Base-by-base conservation (phyloP, 331 rosid species). In the Phaseolus coccineus region DNA sequence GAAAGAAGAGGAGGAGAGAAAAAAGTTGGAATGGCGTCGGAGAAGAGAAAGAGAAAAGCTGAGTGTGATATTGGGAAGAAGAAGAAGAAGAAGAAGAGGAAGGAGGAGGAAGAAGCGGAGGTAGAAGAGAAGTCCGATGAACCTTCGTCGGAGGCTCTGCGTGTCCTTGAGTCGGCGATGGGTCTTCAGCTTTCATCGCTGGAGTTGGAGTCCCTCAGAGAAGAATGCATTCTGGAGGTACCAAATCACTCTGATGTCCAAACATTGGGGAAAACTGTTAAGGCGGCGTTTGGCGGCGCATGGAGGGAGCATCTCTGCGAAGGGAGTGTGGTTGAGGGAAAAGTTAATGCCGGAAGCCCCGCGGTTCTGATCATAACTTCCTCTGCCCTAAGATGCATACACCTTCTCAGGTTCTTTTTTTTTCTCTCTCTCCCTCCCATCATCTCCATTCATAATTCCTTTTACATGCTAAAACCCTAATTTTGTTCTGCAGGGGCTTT, bases 351-450 rank as follows among this genome's bases (percentile, higher is more conserved):
- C 0, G 98, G 99, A 2, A 87, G 90, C 83, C 99, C 99, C 1
- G 90, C 94, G 0, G 79, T 95, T 80, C 85, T 95, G 22, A 61
- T 91, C 8, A 30, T 95, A 42, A 71, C 90, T 65, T 51, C 90
- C 55, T 93, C 99, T 62, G 99, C 99, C 37, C 63, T 95, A 67
- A 81, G 97, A 87, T 74, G 91, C 47, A 78, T 91, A 28, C 94
- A 95, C 37, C 91, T 95, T 16, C 73, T 95, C 35, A 95, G 88
- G 98, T 78, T 66, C 4, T 9, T 2, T 19, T 9, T 2, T 19
- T 19, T 39, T 19, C 27, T 40, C 46, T 10, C 13, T 8, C 47
- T 3, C 12, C 9, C 47, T 42, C 4, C 8, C 46, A 5, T 1
- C 0, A 7, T 40, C 3, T 40, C 11, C 47, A 9, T 9, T 42